These are phyloP conservation scores for Earliella scabrosa DNA, from an alignment of 1,284 basidiomycete genomes.

Conservation along the genomic window DNA sequence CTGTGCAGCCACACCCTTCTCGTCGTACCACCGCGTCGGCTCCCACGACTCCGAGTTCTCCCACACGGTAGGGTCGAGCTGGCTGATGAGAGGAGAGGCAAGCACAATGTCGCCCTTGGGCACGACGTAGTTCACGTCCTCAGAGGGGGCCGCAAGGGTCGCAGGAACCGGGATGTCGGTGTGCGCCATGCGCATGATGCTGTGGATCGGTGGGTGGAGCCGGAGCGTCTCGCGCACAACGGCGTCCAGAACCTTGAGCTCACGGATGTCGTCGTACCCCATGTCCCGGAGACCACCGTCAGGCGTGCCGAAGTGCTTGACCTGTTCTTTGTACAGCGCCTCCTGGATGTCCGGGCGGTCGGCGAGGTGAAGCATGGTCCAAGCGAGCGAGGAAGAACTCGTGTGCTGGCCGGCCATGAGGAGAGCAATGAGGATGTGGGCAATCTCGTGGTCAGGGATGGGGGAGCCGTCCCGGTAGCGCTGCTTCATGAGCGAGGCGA, in stretches of 20 bases:
- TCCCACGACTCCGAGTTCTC: conserved; percentile 75
- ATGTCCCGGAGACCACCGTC: conserved; percentile 84
- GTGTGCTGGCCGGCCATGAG: conserved; percentile 99
- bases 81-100: conserved; percentile 88
- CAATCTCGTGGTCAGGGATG: conserved; percentile 90
- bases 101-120: conserved; percentile 93
- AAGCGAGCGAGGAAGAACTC: conserved; percentile 89
- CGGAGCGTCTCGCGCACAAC: conserved; percentile 94
- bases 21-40: conserved; percentile 86
- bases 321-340: conserved; percentile 88
- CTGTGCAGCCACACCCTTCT: conserved; percentile 74
- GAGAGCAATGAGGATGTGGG: conserved; percentile 95
- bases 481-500: conserved; percentile 85
- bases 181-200: conserved; percentile 89
- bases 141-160: conserved; percentile 79
- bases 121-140: conserved; percentile 79
- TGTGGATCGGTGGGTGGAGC: conserved; percentile 93
- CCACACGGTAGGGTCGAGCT: conserved; percentile 91
- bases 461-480: conserved; percentile 85
- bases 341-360: conserved; percentile 76
- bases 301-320: conserved; percentile 78
- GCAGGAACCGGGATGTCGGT: conserved; percentile 84
- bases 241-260: conserved; percentile 85
- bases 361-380: conserved; percentile 94
- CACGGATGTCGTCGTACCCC: conserved; percentile 87